Conservation (phyloP, 441 rosid species). For the Euphorbia neoarborescens region DNA sequence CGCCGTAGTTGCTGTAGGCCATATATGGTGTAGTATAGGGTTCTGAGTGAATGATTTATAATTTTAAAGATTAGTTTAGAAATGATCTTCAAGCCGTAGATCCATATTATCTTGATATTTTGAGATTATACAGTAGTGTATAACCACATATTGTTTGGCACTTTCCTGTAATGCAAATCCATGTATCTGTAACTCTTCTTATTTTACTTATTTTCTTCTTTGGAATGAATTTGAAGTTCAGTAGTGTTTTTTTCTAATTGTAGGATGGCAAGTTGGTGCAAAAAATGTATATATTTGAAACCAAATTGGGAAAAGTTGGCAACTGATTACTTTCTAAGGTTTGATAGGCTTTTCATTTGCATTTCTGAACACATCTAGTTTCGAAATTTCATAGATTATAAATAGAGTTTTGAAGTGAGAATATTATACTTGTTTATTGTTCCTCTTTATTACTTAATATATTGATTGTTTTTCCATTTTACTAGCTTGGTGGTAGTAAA, state of each 20-base stretch:
- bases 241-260: constrained; percentile 26
- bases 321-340: constrained; percentile 78
- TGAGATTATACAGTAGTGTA: too few relatives aligned
- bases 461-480: not conserved
- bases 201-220: not conserved
- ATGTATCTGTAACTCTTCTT: constrained; percentile 6
- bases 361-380: not conserved
- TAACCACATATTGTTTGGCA: not conserved
- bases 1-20: too few relatives aligned
- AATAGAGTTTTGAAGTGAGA: not conserved
- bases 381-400: not conserved
- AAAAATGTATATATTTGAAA: constrained; percentile 76
- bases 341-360: constrained; percentile 18
- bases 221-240: constrained; percentile 11
- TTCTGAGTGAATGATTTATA: not conserved
- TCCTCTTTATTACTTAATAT: not conserved
- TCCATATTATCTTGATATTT: too few relatives aligned
- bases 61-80: not conserved
- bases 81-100: not conserved
- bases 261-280: constrained; percentile 97
- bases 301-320: constrained; percentile 83
- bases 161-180: not conserved
- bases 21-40: too few relatives aligned
- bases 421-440: not conserved
- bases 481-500: not conserved